Evolutionary conservation across 495 filamentous ascomycete species (phyloP).

Genomic region (Recurvomyces mirabilis): DNA sequence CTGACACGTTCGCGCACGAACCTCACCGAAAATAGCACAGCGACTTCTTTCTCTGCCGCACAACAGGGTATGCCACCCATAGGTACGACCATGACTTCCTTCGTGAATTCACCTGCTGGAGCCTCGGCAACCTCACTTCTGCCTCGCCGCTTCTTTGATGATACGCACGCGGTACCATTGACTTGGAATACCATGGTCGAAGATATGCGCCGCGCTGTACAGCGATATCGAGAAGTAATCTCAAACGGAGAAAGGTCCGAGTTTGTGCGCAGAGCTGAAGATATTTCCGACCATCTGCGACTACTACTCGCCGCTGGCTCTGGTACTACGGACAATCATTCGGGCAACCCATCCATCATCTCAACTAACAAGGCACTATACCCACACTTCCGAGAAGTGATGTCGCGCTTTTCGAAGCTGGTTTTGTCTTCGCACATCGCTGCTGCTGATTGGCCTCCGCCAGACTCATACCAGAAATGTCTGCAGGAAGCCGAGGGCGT

Average conservation of each 20-base stretch:
- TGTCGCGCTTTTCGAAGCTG: constrained; percentile 97
- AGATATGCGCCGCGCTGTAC: constrained; percentile 80
- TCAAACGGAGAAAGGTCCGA: constrained; percentile 69
- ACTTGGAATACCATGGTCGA: constrained; percentile 83
- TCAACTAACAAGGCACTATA: constrained; percentile 93
- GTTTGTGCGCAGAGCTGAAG: constrained; percentile 84
- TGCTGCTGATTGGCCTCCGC: constrained; percentile 76
- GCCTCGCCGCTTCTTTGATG: constrained; percentile 74
- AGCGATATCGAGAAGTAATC: constrained; percentile 76
- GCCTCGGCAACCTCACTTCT: constrained; percentile 50
- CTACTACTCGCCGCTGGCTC: constrained; percentile 91
- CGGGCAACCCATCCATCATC: constrained; percentile 97
- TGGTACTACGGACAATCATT: constrained; percentile 95
- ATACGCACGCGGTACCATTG: constrained; percentile 57
- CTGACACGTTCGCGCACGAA: constrained; percentile 30
- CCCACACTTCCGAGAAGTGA: constrained; percentile 96
- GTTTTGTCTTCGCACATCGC: constrained; percentile 98
- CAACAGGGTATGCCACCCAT: constrained; percentile 40
- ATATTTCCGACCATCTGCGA: constrained; percentile 92
- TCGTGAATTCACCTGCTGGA: constrained; percentile 47
- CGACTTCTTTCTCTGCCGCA: constrained; percentile 31
- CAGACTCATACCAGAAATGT: constrained; percentile 85
- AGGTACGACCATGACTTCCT: constrained; percentile 54
- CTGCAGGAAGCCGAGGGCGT: constrained; percentile 93
- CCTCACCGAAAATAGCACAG: constrained; percentile 31